Conservation (phyloP, 257 asterid species). For the Salvia rosmarinus region DNA sequence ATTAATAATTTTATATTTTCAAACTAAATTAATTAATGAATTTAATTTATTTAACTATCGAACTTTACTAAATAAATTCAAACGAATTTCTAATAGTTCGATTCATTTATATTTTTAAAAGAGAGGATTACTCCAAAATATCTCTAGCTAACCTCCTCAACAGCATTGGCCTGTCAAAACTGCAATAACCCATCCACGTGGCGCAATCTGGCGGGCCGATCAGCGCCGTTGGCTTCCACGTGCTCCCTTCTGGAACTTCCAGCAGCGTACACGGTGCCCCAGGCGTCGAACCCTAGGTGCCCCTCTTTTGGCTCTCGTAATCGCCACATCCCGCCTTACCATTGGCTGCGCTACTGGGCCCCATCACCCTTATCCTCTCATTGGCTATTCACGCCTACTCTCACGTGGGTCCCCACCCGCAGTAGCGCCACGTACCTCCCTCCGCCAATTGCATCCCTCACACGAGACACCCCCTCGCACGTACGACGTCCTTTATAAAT, state of each 20-base stretch:
- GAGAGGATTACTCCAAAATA: background rate
- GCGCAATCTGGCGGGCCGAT: slow-evolving; percentile 2
- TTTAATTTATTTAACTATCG: too few relatives aligned
- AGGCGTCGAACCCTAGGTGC: slow-evolving; percentile 37
- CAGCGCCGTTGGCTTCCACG: slow-evolving; percentile 11
- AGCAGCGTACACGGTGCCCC: slow-evolving; percentile 39
- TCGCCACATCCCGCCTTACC: slow-evolving; percentile 41
- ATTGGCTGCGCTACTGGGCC: slow-evolving; percentile 34
- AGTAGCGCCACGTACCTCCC: slow-evolving; percentile 46
- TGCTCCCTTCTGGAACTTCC: slow-evolving; percentile 35
- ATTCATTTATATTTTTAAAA: too few relatives aligned
- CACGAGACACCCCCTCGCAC: slow-evolving; percentile 38
- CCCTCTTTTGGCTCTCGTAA: slow-evolving; percentile 27
- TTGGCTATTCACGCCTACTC: slow-evolving; percentile 30
- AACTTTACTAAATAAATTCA: too few relatives aligned
- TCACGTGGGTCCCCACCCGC: slow-evolving; percentile 39
- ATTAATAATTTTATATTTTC: too few relatives aligned
- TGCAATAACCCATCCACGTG: slow-evolving; percentile 30
- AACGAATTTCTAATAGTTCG: too few relatives aligned
- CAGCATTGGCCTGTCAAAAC: background rate
- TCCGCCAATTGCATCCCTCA: slow-evolving; percentile 39
- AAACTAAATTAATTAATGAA: too few relatives aligned
- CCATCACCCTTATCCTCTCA: slow-evolving; percentile 14
- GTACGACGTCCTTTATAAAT: slow-evolving; percentile 40
- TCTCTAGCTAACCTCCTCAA: background rate